These are phyloP conservation scores for Suillus americanus DNA, from an alignment of 768 basidiomycete genomes.

Conservation along the genomic window DNA sequence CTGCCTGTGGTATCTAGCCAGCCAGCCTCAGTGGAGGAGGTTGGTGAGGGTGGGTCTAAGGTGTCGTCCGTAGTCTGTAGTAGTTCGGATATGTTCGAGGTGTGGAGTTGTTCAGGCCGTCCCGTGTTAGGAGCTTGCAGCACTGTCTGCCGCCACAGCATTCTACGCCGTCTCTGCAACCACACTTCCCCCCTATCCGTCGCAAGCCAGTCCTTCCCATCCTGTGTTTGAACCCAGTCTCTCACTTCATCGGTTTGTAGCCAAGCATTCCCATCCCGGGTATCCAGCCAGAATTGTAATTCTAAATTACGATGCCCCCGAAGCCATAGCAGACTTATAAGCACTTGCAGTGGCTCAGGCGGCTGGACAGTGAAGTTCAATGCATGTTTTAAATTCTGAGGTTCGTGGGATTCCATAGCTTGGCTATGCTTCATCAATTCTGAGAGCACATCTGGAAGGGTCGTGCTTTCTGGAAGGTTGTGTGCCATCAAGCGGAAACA, in stretches of 20 bases:
- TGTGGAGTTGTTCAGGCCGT: too few relatives aligned
- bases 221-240: too few relatives aligned
- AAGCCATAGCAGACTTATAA: background rate
- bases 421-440: background rate
- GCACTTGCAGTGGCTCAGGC: background rate
- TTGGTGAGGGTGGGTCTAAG: too few relatives aligned
- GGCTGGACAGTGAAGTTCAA: background rate
- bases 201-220: too few relatives aligned
- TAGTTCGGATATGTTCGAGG: too few relatives aligned
- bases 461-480: background rate
- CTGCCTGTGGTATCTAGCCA: too few relatives aligned
- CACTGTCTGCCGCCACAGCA: too few relatives aligned
- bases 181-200: accelerated
- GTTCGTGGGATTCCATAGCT: background rate
- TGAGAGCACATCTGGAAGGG: background rate
- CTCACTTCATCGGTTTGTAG: too few relatives aligned
- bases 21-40: too few relatives aligned
- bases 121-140: too few relatives aligned
- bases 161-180: too few relatives aligned
- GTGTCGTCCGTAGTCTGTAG: too few relatives aligned
- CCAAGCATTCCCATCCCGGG: background rate
- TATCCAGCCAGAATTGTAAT: background rate
- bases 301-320: background rate
- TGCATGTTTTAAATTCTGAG: background rate
- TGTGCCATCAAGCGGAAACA: background rate